Base-by-base conservation (phyloP, 129 eudicot genomes). In the Tagetes patula region DNA sequence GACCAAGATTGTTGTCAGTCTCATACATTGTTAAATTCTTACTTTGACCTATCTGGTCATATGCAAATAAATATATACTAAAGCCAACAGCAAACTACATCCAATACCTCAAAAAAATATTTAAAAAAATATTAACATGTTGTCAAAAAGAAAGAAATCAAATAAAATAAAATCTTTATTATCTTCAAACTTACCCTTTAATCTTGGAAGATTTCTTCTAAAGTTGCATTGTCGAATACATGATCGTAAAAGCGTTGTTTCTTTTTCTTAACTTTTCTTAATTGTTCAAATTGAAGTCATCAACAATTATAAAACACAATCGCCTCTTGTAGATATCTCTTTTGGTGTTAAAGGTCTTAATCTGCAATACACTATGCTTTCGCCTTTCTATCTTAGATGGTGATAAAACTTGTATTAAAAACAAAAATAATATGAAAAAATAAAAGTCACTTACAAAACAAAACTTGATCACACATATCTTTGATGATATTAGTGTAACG, bases 241-340 rank as follows among this genome's bases (percentile, higher is more conserved):
- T 77, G 94, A 81, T 95, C 97, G 72, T 90, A 90, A 38, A 82
- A 71, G 64, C 88, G 97, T 67, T 95, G 99, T 67, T 95, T 95
- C 52, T 78, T 58, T 72, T 86, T 88, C 6, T 91, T 97, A 78
- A 90, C 99, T 73, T 83, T 88, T 90, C 97, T 86, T 8, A 63
- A 48, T 81, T 95, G 99, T 73, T 95, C 90, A 48, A 95, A 91
- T 0, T 95, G 70, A 95, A 95, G 74, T 95, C 99, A 65, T 95
- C 99, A 5, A 73, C 79, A 82, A 85, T 84, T 13, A 75, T 68
- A n/a, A 30, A 95, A 82, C 13, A 83, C 86, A 55, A 67, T 8
- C n/a, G n/a, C n/a, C n/a, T n/a, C n/a, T n/a, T n/a, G n/a, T n/a
- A n/a, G n/a, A n/a, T n/a, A 71, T 69, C 71, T 95, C 99, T 70